Evolutionary conservation across 345 rosid species (phyloP).

Genomic region (Pistacia vera): DNA sequence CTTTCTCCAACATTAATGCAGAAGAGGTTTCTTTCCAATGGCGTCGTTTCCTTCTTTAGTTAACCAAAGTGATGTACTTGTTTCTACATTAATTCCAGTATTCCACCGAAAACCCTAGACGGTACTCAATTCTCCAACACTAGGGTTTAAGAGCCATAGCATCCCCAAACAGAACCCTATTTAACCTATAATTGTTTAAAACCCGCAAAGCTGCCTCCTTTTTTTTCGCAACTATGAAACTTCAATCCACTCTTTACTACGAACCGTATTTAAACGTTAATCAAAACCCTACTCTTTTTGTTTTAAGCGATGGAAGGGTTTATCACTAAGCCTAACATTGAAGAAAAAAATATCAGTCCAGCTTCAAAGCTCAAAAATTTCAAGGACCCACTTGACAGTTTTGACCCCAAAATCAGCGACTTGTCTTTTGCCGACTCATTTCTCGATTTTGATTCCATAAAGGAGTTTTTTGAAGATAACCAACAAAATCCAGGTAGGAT

Average conservation of each 20-base stretch:
- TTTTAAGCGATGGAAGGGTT: slow-evolving; percentile 53
- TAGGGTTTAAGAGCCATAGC: too few relatives aligned
- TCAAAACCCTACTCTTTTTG: slow-evolving; percentile 6
- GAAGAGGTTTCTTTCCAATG: too few relatives aligned
- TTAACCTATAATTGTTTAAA: too few relatives aligned
- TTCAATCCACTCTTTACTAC: background rate
- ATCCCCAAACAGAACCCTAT: too few relatives aligned
- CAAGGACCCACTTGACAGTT: slow-evolving; percentile 31
- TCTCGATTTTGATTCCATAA: slow-evolving; percentile 62
- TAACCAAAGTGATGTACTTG: too few relatives aligned
- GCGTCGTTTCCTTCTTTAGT: too few relatives aligned
- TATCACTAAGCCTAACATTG: slow-evolving; percentile 34
- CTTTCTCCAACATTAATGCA: background rate
- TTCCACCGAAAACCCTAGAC: too few relatives aligned
- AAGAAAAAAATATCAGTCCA: slow-evolving; percentile 33
- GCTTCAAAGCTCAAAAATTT: slow-evolving; percentile 35
- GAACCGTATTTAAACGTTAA: too few relatives aligned
- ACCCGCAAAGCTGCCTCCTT: background rate
- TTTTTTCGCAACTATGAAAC: slow-evolving; percentile 23
- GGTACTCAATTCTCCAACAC: too few relatives aligned
- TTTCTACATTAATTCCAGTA: too few relatives aligned
- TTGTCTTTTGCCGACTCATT: slow-evolving; percentile 49
- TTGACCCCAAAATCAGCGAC: slow-evolving; percentile 34
- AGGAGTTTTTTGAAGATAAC: slow-evolving; percentile 50
- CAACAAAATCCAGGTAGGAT: slow-evolving; percentile 23